Base-by-base conservation (phyloP, 768 basidiomycete species). In the Chalciporus pseudorubinellus region DNA sequence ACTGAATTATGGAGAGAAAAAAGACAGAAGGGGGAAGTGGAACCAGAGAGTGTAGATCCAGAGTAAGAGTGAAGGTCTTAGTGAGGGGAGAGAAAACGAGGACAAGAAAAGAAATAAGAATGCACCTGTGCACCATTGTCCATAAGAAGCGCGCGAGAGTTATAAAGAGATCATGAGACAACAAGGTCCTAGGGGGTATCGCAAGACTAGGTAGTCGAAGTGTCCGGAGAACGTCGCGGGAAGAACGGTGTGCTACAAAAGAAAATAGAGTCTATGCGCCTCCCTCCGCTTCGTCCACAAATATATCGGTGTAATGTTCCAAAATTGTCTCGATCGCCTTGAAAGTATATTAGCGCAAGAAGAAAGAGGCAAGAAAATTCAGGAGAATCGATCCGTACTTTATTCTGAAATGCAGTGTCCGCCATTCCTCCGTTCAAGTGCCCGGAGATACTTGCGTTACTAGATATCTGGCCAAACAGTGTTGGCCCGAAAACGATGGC, bases 401-500 rank as follows among this genome's bases (percentile, higher is more conserved):
- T 78, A 69, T 89, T 91, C 72, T 91, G 89, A 59, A 76, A 77
- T 28, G 81, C 74, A 20, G 87, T 76, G 63, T 89, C 89, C 7
- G 79, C 82, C 76, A 89, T 87, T 48, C 78, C 78, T 45, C 75
- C 75, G 24, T 77, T 75, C 44, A 63, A 64, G 50, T 79, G 75
- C 11, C 75, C 79, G 50, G 76, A 78, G 39, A 71, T 58, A 53
- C 74, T 70, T 33, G 73, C 69, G 52, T 62, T 63, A 44, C 68
- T 61, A 4, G 84, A 79, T 38, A 80, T 74, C 60, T 82, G 81
- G n/a, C 93, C 87, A 61, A 98, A 89, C 19, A 99, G 74, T 5
- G 95, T 98, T n/a, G 95, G 97, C 4, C 97, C 97, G 70, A 99
- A 98, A 18, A 99, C 92, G 61, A 98, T 97, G 6, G 92, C 85